Evolutionary conservation across 352 stramenopile genomes (phyloP).

Genomic region (Pythium sukuiense): DNA sequence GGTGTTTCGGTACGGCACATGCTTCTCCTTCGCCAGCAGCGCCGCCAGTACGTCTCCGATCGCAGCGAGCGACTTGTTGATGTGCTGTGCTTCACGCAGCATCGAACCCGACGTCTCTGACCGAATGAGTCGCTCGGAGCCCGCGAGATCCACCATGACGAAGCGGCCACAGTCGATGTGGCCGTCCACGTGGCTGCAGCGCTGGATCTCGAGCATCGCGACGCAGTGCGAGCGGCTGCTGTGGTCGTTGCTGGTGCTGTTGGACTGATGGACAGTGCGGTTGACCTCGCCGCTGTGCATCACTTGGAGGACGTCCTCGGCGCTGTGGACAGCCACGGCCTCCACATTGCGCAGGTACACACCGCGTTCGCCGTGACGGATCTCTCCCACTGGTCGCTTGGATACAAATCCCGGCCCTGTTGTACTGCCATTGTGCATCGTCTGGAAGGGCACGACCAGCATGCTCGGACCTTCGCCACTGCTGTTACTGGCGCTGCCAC

Average conservation of each 20-base stretch:
- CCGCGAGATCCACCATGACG: slow-evolving; percentile 76
- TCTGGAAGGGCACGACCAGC: slow-evolving; percentile 30
- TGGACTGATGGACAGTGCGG: slow-evolving; percentile 28
- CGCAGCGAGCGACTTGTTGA: slow-evolving; percentile 80
- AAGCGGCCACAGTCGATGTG: slow-evolving; percentile 46
- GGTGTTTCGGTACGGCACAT: slow-evolving; percentile 82
- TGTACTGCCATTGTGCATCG: not conserved
- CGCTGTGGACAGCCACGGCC: slow-evolving; percentile 33
- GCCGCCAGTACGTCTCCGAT: slow-evolving; percentile 72
- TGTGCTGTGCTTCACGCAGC: slow-evolving; percentile 71
- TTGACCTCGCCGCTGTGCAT: slow-evolving; percentile 39
- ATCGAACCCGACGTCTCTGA: slow-evolving; percentile 37
- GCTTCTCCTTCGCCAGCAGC: slow-evolving; percentile 73
- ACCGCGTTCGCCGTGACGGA: slow-evolving; percentile 67
- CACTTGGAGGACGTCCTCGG: slow-evolving; percentile 37
- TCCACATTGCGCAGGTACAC: slow-evolving; percentile 74
- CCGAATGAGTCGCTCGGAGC: slow-evolving; percentile 68
- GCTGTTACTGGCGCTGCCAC: not conserved
- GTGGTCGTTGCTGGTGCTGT: slow-evolving; percentile 30
- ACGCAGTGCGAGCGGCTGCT: slow-evolving; percentile 63
- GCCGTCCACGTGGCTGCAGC: slow-evolving; percentile 45
- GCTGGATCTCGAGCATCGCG: slow-evolving; percentile 53
- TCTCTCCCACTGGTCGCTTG: slow-evolving; percentile 44
- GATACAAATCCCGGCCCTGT: slow-evolving; percentile 29
- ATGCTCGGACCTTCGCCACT: not conserved